Base-by-base conservation (phyloP, 2,329 filamentous ascomycete species). In the Aureobasidium mangrovei region DNA sequence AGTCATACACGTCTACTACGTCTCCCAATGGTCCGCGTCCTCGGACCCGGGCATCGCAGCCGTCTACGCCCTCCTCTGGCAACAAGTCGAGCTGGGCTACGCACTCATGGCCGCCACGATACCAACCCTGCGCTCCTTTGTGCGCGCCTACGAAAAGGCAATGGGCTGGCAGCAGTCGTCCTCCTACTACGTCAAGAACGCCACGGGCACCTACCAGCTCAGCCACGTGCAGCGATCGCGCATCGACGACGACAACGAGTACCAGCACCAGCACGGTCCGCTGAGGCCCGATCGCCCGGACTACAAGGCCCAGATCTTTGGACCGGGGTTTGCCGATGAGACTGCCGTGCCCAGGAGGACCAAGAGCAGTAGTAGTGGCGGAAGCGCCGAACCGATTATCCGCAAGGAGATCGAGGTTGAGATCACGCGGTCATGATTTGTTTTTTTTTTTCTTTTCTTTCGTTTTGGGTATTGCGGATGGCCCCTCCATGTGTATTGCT, bases 101-200 rank as follows among this genome's bases (percentile, higher is more conserved):
- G 58, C 61, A n/a, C 56, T 65, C 9, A 60, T 65, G 29, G 59
- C 64, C 10, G 62, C 63, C 35, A 65, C 63, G 1, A 63, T 65
- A 26, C 63, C 63, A 6, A 63, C 62, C 4, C 38, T 66, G 18
- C 63, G 64, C 35, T 60, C 60, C n/a, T 65, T 66, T 55, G 60
- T 66, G 9, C 53, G 60, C 10, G 60, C 58, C 29, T 62, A 63
- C 51, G 53, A 61, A 36, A 57, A 61, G 31, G 60, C 61, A 6
- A 59, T 63, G 52, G 60, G 61, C 3, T 60, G 58, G 27, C 57
- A 59, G n/a, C 42, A 55, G 3, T 58, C 57, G 3, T 56, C 36
- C 12, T 42, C 40, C 27, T 40, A 55, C 9, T 47, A 24, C n/a
- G 7, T 54, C 43, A 28, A 10, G 6, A 36, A 36, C 24, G 10